Evolutionary conservation across 176 grass and related monocot species (phyloP), one percentile per base, ranked within the genome.

Genomic region (Otatea glauca): DNA sequence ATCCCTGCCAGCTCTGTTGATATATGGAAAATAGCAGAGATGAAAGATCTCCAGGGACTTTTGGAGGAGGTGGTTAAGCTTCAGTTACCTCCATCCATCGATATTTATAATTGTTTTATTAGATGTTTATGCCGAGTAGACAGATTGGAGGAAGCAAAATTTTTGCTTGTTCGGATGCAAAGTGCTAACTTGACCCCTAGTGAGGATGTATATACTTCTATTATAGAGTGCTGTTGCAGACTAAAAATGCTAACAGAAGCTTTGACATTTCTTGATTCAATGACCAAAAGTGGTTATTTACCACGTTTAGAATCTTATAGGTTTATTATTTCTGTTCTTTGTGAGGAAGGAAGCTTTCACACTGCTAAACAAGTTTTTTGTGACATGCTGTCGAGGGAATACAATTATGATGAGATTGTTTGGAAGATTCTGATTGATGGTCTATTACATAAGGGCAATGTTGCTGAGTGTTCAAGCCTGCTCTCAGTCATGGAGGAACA

Each of bases 381-480:
- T 89, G 86, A 82, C 67, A 84, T 94, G 62, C 72, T 94, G 51
- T 78, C 49, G 11, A 92, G 85, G 79, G 90, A 85, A 49, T 97
- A 94, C 88, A 94, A 91, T 81, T 77, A 78, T 17, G 86, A 97
- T 94, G 94, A 97, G 86, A 85, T 97, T 84, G 92, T 74, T 65
- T 90, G 92, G 90, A 97, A 90, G 75, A 97, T 97, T 87, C 87
- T 97, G 71, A 80, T 94, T 87, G 88, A 92, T 90, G 86, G 82
- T 47, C 70, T 97, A 75, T 81, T 97, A 81, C 55, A 68, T 72
- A 94, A 80, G 32, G 92, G 90, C 23, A 85, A 87, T 78, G 78
- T 78, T 78, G 68, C 89, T 80, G 74, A 87, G 59, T 93, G 86
- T 74, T 90, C 77, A 42, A 72, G 77, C 27, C 85, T 94, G 50